phyloP scores from a whole-genome alignment of 2,329 filamentous ascomycete species.

The Davidsoniella eucalypti region DNA sequence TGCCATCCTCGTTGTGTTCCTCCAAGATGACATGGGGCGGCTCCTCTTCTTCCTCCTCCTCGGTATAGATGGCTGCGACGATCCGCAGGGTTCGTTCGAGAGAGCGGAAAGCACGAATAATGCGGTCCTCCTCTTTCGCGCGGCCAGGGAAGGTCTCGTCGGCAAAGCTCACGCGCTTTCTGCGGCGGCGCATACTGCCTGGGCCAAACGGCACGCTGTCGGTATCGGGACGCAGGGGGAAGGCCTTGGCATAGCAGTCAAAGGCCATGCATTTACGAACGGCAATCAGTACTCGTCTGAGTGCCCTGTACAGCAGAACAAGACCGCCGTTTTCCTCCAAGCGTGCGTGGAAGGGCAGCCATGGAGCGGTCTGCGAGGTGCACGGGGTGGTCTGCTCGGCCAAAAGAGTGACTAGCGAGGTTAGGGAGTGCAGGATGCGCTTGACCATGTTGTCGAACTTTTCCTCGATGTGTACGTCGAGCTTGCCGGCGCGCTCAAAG shows the following conservation, averaged over 20 bases:
- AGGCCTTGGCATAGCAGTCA: conserved; percentile 12
- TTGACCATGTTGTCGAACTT: conserved; percentile 13
- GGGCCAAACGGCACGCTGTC: conserved; percentile 7
- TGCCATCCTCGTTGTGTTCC: background rate
- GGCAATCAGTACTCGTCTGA: conserved; percentile 7
- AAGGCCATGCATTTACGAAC: conserved; percentile 7
- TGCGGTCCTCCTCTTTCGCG: conserved; percentile 9
- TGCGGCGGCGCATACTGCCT: conserved; percentile 12
- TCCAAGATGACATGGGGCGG: background rate
- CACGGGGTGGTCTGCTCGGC: conserved; percentile 11
- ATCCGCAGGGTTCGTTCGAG: conserved; percentile 9
- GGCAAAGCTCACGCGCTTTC: conserved; percentile 12
- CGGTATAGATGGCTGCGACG: conserved; percentile 10
- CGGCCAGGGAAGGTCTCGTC: conserved; percentile 11
- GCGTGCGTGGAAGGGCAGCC: conserved; percentile 10
- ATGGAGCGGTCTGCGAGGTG: conserved; percentile 8
- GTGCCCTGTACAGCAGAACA: conserved; percentile 8
- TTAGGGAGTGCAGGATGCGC: conserved; percentile 11
- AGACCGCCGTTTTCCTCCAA: conserved; percentile 11
- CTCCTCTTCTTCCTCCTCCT: conserved; percentile 2
- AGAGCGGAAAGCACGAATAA: conserved; percentile 9
- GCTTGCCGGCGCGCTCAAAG: conserved; percentile 11
- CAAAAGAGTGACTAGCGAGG: conserved; percentile 10
- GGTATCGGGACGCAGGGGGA: conserved; percentile 11
- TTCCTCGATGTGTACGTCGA: conserved; percentile 12